Conservation (phyloP, 306 rosid genomes). For the Potentilla sterilis region DNA sequence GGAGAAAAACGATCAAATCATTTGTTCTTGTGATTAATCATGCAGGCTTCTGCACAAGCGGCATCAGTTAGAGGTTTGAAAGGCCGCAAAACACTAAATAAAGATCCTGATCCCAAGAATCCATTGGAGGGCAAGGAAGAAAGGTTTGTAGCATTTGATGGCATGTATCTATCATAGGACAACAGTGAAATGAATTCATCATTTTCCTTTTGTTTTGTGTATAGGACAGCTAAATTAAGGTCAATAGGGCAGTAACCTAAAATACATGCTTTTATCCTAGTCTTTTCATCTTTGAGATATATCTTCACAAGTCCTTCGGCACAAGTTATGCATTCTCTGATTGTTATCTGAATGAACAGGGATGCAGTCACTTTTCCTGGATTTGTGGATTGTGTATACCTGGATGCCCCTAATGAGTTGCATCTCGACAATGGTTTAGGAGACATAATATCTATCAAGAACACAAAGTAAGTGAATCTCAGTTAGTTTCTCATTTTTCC, state of each 20-base stretch:
- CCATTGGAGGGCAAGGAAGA: slow-evolving; percentile 88
- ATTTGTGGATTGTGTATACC: slow-evolving; percentile 86
- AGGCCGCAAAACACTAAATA: slow-evolving; percentile 77
- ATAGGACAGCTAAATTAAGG: slow-evolving; percentile 20
- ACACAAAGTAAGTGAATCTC: slow-evolving; percentile 60
- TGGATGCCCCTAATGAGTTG: slow-evolving; percentile 67
- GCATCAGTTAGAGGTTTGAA: slow-evolving; percentile 81
- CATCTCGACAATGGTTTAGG: slow-evolving; percentile 88
- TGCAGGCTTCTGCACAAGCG: slow-evolving; percentile 76
- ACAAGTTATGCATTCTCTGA: slow-evolving; percentile 8
- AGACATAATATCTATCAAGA: slow-evolving; percentile 63
- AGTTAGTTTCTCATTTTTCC: slow-evolving; percentile 13
- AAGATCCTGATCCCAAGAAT: slow-evolving; percentile 84
- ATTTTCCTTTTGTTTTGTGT: slow-evolving; percentile 14
- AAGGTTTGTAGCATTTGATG: slow-evolving; percentile 46
- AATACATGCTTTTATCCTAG: background rate
- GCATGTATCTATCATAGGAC: slow-evolving; percentile 3
- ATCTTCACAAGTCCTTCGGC: background rate
- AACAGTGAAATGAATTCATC: slow-evolving; percentile 9
- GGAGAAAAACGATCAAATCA: slow-evolving; percentile 7
- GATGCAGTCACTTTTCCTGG: slow-evolving; percentile 85
- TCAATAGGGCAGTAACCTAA: background rate
- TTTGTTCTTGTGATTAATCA: slow-evolving; percentile 17
- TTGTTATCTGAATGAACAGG: slow-evolving; percentile 41
- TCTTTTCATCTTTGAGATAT: background rate